Percentiles rank a stretch among this genome's conserved stretches.
Evolutionary conservation across 2,329 filamentous ascomycete species (phyloP).

Genomic region (Colletotrichum liriopes): DNA sequence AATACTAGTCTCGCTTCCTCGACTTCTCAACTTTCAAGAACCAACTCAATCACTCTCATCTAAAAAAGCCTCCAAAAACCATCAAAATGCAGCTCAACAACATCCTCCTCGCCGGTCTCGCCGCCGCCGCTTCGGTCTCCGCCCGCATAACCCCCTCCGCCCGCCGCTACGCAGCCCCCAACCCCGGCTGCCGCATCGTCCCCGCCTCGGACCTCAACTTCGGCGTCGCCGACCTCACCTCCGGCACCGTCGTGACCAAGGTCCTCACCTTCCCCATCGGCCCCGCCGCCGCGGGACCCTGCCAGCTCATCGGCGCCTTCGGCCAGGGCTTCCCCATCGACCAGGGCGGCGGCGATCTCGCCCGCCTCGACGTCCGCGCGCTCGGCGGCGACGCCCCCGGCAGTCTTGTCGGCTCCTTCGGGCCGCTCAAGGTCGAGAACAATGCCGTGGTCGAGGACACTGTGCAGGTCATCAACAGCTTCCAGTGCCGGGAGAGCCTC

Average conservation of each 20-base stretch:
- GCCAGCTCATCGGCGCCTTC: slow-evolving; percentile 35
- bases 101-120: slow-evolving; percentile 30
- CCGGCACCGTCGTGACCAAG: slow-evolving; percentile 32
- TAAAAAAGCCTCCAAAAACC: not conserved
- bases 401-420: slow-evolving; percentile 32
- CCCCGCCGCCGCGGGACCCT: slow-evolving; percentile 23
- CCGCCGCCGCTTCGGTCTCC: slow-evolving; percentile 16
- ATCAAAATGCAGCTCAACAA: slow-evolving; percentile 35
- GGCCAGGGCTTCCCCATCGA: slow-evolving; percentile 32
- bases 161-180: slow-evolving; percentile 18
- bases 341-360: slow-evolving; percentile 26
- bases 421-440: slow-evolving; percentile 24
- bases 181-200: slow-evolving; percentile 24
- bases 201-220: slow-evolving; percentile 32
- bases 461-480: slow-evolving; percentile 34
- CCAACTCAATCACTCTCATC: not conserved
- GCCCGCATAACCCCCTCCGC: slow-evolving; percentile 18
- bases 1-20: not conserved
- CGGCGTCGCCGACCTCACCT: slow-evolving; percentile 27
- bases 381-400: slow-evolving; percentile 16
- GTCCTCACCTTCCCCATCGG: slow-evolving; percentile 27
- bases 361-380: slow-evolving; percentile 33
- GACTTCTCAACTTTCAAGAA: not conserved
- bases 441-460: slow-evolving; percentile 18
- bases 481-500: slow-evolving; percentile 15